Conservation (phyloP, 306 rosid genomes). For the Hippophae rhamnoides region DNA sequence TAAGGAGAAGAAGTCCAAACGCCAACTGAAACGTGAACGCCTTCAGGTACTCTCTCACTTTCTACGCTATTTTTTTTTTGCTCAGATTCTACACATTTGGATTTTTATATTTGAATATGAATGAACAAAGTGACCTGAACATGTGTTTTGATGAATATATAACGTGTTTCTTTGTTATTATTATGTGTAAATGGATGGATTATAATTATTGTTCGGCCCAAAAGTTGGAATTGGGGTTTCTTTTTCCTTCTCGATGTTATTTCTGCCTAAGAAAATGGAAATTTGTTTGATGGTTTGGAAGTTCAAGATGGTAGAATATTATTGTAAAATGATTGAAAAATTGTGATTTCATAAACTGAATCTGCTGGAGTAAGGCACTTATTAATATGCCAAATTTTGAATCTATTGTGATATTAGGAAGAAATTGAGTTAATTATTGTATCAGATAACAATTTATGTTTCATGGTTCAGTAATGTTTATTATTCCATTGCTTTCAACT, state of each 20-base stretch:
- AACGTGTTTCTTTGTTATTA: background rate
- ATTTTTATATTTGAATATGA: background rate
- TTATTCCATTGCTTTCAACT: too few species aligned
- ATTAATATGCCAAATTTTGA: too few species aligned
- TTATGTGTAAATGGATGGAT: background rate
- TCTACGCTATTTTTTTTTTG: too few species aligned
- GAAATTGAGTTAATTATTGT: too few species aligned
- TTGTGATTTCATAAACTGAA: background rate
- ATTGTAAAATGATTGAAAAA: background rate
- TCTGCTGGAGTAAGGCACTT: too few species aligned
- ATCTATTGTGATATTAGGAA: too few species aligned
- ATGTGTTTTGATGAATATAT: background rate
- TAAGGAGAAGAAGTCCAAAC: conserved; percentile 86
- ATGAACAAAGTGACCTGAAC: background rate
- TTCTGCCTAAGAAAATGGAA: background rate
- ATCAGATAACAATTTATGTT: too few species aligned
- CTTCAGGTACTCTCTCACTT: conserved; percentile 40
- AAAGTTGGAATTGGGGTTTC: too few species aligned
- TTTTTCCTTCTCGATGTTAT: background rate
- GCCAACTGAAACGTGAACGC: conserved; percentile 94
- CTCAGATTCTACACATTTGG: too few species aligned
- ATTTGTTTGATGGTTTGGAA: background rate
- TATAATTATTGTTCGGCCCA: background rate
- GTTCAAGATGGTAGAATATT: background rate
- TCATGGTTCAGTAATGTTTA: too few species aligned